A percentile compares a stretch with the other conserved stretches of the same genome.
Conservation (phyloP, 352 stramenopile genomes). For the Pythium aphanidermatum region DNA sequence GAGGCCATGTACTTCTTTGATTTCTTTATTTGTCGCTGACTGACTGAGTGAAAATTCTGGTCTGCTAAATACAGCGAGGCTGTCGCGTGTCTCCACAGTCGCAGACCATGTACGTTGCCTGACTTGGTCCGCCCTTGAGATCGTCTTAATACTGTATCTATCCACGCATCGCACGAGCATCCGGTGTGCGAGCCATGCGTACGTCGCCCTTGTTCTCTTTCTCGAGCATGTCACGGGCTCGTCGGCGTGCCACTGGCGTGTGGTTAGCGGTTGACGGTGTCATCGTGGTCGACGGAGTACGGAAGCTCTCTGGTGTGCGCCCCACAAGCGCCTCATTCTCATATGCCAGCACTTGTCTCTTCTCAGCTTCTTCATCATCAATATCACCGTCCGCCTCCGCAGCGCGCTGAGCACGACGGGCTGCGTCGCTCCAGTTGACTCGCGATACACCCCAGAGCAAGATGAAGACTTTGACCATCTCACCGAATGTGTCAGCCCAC, state of each 20-base stretch:
- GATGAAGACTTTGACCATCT: slow-evolving; percentile 44
- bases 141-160: too few relatives aligned
- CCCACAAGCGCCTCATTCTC: slow-evolving; percentile 38
- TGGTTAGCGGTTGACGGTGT: slow-evolving; percentile 29
- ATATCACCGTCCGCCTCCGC: slow-evolving; percentile 24
- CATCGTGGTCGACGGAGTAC: slow-evolving; percentile 25
- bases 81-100: too few relatives aligned
- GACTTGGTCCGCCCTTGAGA: too few relatives aligned
- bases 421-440: slow-evolving; percentile 39
- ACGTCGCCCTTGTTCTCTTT: background rate
- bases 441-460: slow-evolving; percentile 34
- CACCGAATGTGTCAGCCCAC: slow-evolving; percentile 40
- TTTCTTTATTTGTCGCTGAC: too few relatives aligned
- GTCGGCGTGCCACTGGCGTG: slow-evolving; percentile 27
- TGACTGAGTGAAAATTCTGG: too few relatives aligned
- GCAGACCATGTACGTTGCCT: too few relatives aligned
- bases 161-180: slow-evolving; percentile 13
- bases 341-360: slow-evolving; percentile 33
- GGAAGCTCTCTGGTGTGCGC: slow-evolving; percentile 31
- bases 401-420: slow-evolving; percentile 23
- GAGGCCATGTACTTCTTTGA: too few relatives aligned
- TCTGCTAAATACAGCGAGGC: background rate
- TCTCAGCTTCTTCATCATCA: slow-evolving; percentile 26
- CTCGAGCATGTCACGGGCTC: slow-evolving; percentile 19
- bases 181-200: slow-evolving; percentile 17